Evolutionary conservation across 257 asterid genomes (phyloP).

Genomic region (Oldenlandia corymbosa): DNA sequence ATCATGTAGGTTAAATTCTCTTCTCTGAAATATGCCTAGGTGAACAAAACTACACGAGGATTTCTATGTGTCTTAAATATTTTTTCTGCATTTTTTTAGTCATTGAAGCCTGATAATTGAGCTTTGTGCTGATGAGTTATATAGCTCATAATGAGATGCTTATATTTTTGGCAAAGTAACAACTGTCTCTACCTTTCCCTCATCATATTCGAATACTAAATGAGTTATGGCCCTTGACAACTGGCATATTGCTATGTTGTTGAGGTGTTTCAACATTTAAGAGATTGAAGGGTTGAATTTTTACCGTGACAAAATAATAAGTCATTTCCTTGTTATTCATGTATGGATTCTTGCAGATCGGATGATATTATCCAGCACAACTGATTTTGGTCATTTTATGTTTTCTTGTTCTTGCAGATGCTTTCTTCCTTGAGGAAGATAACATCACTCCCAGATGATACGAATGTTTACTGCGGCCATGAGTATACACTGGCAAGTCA

Average conservation of each 20-base stretch:
- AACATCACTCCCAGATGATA: constrained; percentile 71
- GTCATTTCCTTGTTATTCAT: background rate
- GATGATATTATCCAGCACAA: no score
- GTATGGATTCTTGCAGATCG: background rate
- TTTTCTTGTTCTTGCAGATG: constrained; percentile 52
- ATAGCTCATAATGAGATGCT: background rate
- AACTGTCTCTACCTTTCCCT: no score
- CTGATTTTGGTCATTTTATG: background rate
- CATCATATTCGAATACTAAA: background rate
- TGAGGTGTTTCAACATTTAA: no score
- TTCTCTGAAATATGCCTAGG: background rate
- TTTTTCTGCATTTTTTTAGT: background rate
- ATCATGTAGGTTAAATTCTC: background rate
- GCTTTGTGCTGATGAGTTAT: background rate
- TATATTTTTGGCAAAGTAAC: background rate
- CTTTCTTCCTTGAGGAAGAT: constrained; percentile 69
- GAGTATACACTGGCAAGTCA: constrained; percentile 75
- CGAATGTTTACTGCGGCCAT: constrained; percentile 81
- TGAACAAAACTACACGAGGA: background rate
- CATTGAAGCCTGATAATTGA: background rate
- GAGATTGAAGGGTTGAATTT: no score
- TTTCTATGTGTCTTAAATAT: background rate
- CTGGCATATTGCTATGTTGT: background rate
- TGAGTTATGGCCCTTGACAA: background rate
- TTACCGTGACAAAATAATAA: background rate